Conservation (phyloP, 257 asterid genomes). For the Hygrophila difformis region DNA sequence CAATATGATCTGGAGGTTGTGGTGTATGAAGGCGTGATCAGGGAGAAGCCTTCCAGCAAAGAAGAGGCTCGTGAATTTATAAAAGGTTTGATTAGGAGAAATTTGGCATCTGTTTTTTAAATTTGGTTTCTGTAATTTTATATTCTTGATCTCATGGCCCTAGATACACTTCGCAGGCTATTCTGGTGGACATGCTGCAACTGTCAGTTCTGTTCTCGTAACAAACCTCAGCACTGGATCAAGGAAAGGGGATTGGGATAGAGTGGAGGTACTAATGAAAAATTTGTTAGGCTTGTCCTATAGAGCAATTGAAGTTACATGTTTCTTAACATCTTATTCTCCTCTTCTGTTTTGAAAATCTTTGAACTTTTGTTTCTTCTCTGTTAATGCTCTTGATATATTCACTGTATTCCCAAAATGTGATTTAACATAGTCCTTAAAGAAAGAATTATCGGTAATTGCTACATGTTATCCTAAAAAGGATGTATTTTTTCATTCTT, state of each 20-base stretch:
- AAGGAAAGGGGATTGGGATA: conserved; percentile 79
- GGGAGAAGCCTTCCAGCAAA: conserved; percentile 87
- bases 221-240: conserved; percentile 68
- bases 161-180: conserved; percentile 39
- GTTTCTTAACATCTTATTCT: neutral
- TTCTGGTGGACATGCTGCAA: conserved; percentile 62
- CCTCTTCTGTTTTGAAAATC: too few species aligned
- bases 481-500: neutral
- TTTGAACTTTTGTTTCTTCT: too few species aligned
- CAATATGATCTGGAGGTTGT: conserved; percentile 70
- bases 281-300: neutral
- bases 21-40: conserved; percentile 81
- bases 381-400: too few species aligned
- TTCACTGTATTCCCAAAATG: too few species aligned
- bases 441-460: too few species aligned
- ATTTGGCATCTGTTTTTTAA: conserved; percentile 4
- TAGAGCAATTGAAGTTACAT: neutral
- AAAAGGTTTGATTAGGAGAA: conserved; percentile 60
- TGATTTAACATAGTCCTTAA: too few species aligned
- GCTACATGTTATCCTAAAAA: too few species aligned
- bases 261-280: conserved; percentile 88
- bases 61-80: conserved; percentile 87
- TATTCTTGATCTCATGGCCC: conserved; percentile 15
- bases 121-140: conserved; percentile 9
- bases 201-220: conserved; percentile 84